These are phyloP conservation scores for Abelmoschus esculentus DNA, from an alignment of 345 rosid genomes.

Conservation along the genomic window DNA sequence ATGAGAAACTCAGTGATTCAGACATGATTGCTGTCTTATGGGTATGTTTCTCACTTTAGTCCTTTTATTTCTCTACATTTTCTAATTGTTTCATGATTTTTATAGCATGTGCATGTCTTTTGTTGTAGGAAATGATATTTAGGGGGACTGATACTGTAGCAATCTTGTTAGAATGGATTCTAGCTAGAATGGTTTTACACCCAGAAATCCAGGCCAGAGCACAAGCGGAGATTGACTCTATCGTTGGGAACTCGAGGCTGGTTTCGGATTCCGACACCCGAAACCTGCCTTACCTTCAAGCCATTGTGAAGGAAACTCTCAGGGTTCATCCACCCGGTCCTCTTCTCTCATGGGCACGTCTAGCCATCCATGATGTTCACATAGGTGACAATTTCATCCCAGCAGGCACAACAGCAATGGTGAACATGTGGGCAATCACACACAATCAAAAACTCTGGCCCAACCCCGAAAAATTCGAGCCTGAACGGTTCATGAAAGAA, in stretches of 20 bases:
- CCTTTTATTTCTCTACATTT: too few species aligned
- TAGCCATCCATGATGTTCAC: constrained; percentile 60
- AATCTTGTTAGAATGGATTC: constrained; percentile 52
- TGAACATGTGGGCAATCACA: constrained; percentile 18
- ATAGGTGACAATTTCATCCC: constrained; percentile 50
- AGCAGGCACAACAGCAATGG: constrained; percentile 82
- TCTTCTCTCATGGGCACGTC: constrained; percentile 88
- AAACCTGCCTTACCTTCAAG: constrained; percentile 48
- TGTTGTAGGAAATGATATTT: constrained; percentile 30
- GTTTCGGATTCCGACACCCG: constrained; percentile 52
- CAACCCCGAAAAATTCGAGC: constrained; percentile 56
- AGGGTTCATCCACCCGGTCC: constrained; percentile 89
- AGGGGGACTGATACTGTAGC: constrained; percentile 40
- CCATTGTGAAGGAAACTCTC: constrained; percentile 67
- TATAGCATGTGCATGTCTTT: constrained; percentile 32
- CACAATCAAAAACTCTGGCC: constrained; percentile 52
- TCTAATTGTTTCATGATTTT: neutral
- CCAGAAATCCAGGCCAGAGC: constrained; percentile 52
- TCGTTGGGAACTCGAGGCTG: constrained; percentile 24
- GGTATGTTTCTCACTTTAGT: constrained; percentile 30
- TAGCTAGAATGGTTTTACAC: constrained; percentile 54
- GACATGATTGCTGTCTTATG: constrained; percentile 85
- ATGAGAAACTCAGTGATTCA: constrained; percentile 44
- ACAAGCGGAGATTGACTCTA: constrained; percentile 45
- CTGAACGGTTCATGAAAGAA: constrained; percentile 22